Base-by-base conservation (phyloP, 805 yeast species). In the Sugiyamaella americana region DNA sequence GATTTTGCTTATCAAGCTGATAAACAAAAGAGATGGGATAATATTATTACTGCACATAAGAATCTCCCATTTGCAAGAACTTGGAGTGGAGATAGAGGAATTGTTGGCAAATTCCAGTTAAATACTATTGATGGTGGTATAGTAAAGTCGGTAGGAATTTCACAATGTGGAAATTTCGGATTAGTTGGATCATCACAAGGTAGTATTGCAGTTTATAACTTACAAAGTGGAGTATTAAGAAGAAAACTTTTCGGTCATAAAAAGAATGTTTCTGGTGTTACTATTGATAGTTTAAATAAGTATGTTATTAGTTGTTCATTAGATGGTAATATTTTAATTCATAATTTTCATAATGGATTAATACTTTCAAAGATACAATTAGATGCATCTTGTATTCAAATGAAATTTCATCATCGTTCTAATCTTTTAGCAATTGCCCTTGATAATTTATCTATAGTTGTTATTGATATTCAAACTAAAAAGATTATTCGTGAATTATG, bases 161-260 rank as follows among this genome's bases (percentile, higher is more conserved):
- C 97, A 0, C 84, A 80, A 47, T 93, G 99, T 73, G 98, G 98
- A 34, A 94, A 94, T 64, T 93, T 94, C 65, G 96, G 85, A 1
- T 67, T 91, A 35, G 83, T 94, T 18, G 99, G 98, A 10, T 87
- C 97, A 1, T 75, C 89, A 1, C 65, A 69, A 37, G 99, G 99
- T 52, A 81, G 84, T 11, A 81, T 93, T 51, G 87, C 84, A 24
- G 87, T 82, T 8, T 89, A 82, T 65, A 93, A 93, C 62, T 68
- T 93, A 61, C 98, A 93, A 66, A 85, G 95, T 60, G 98, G 98
- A n/a, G 65, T 76, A 17, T 63, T 81, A 41, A 75, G 97, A 55
- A 82, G 83, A 57, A 76, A 75, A 56, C 81, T 84, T 60, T 74
- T 75, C 51, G 84, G 82, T 58, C 43, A 51, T 6, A 20, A 43